These are phyloP conservation scores for Inga oerstediana DNA, from an alignment of 306 rosid genomes.

Conservation along the genomic window DNA sequence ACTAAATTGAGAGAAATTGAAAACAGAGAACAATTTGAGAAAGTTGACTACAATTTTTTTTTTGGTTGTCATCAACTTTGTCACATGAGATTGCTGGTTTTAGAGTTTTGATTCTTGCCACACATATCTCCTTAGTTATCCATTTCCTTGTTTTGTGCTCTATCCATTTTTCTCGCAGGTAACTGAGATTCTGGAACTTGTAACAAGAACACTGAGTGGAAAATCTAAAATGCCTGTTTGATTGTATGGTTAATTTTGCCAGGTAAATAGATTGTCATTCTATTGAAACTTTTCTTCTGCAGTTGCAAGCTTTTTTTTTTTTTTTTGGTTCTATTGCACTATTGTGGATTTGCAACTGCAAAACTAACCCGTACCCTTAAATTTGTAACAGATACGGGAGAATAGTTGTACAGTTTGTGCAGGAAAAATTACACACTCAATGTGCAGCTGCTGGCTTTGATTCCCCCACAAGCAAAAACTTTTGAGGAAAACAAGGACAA, in stretches of 20 bases:
- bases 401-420: slow-evolving; percentile 40
- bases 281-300: slow-evolving; percentile 20
- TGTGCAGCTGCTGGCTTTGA: slow-evolving; percentile 29
- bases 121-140: background rate
- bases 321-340: slow-evolving; percentile 4
- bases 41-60: background rate
- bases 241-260: slow-evolving; percentile 4
- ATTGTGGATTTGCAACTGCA: slow-evolving; percentile 15
- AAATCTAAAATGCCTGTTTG: slow-evolving; percentile 45
- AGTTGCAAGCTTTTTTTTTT: no score
- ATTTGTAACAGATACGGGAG: slow-evolving; percentile 28
- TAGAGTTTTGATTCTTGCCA: background rate
- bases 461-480: slow-evolving; percentile 1
- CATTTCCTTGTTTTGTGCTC: background rate
- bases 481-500: slow-evolving; percentile 10
- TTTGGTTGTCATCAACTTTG: background rate
- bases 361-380: slow-evolving; percentile 23
- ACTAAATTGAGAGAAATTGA: background rate
- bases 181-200: slow-evolving; percentile 74
- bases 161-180: slow-evolving; percentile 50
- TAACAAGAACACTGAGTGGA: slow-evolving; percentile 70
- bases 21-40: background rate
- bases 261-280: slow-evolving; percentile 46
- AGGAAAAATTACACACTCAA: slow-evolving; percentile 23
- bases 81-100: background rate